Base-by-base conservation (phyloP, 495 filamentous ascomycete genomes). In the Penicillium waksmanii region DNA sequence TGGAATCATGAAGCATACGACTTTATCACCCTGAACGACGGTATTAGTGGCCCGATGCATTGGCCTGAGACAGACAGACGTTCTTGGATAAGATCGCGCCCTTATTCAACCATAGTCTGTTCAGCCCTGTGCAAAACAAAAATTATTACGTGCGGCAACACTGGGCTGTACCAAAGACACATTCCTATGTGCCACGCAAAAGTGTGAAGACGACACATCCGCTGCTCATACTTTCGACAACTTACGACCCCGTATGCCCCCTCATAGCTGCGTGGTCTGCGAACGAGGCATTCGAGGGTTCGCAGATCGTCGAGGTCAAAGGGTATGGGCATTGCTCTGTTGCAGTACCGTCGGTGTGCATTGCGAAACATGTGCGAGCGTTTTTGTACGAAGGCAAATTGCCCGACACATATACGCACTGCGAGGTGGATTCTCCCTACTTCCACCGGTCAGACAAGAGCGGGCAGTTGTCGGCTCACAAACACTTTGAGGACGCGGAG, bases 311-410 rank as follows among this genome's bases (percentile, higher is more conserved):
- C 19, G 76, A 80, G 58, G 63, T 80, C 13, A 59, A 72, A 12
- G 78, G 70, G 0, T 82, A 80, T 47, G 79, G 78, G 0, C 78
- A 80, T 51, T 80, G 73, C 56, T 74, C 74, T 12, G 36, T 75
- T n/a, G 68, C 75, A 5, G 62, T 78, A 12, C 62, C 73, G 3
- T 82, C 79, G 1, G 21, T 70, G 9, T 82, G 78, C 27, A 25
- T 71, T 5, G 70, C 70, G 0, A 65, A 58, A 17, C 68, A 74
- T 53, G 61, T 82, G 6, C 65, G 73, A 5, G 65, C 53, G 4
- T 80, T 71, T 50, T 64, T 80, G 33, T 58, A 69, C 12, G 66
- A 79, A 25, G 77, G 77, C 10, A 71, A 60, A 25, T 18, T 82
- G 43, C 79, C 77, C 0, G 61, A 69, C 0, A 48, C 48, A 12